Evolutionary conservation across 2,329 filamentous ascomycete genomes (phyloP), one percentile per base, ranked within the genome.

Genomic region (Venturiaceae sp.): DNA sequence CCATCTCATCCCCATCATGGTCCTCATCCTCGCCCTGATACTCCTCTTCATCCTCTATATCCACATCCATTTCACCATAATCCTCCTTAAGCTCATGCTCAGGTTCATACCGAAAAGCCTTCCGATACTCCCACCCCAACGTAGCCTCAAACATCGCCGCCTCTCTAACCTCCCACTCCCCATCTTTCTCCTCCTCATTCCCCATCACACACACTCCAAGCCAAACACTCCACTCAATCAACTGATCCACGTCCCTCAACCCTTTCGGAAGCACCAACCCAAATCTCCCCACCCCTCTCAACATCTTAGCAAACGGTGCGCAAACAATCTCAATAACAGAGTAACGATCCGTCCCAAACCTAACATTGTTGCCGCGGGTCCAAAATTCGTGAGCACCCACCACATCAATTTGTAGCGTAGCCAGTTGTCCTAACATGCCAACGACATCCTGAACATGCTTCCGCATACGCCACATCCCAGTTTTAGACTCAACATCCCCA

Each of bases 391-490:
- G 23, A 30, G 28, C 44, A 13, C 44, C 44, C 16, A 26, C 28
- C 7, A 50, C 16, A 6, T 16, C 8, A 30, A 50, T 8, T 8
- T 50, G 13, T 26, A 50, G 30, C 14, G 23, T 30, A 23, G 44
- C 44, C 44, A 50, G 8, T 3, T 30, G 13, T 16, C 26, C 26
- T 3, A 52, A 26, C 34, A 57, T 23, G 13, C 23, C 19, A 13
- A 57, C 32, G 7, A 57, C 9, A 30, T 50, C 44, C 21, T 41
- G 39, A 11, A 50, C 30, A 50, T 32, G 30, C 55, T 36, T 23
- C n/a, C 55, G 41, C 55, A 57, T 57, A n/a, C 32, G 44, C 39
- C 30, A 33, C 16, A n/a, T n/a, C 23, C 39, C 55, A n/a, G 39
- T 39, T 33, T 41, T 9, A 11, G 23, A 19, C n/a, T 47, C 33